Base-by-base conservation (phyloP, 768 basidiomycete genomes). In the Dacryopinax primogenitus region DNA sequence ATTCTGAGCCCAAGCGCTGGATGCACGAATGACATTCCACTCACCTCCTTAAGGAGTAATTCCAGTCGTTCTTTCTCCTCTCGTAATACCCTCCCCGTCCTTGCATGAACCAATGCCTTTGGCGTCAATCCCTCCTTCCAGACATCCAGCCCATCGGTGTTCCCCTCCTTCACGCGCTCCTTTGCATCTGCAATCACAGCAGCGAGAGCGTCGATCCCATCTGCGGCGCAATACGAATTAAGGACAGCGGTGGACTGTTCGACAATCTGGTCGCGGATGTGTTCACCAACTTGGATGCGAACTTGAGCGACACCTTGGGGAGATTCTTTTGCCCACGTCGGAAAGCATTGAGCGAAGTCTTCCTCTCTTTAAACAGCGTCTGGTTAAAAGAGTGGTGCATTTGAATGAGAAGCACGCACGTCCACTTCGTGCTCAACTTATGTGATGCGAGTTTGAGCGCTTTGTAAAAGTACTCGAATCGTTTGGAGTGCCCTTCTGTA, bases 91-190 rank as follows among this genome's bases (percentile, higher is more conserved):
- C 51, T 26, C 18, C 51, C 51, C 3, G 51, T 58, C 26, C 51
- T 13, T 28, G 51, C 51, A 23, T 58, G 51, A 3, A 58, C 51
- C 26, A 58, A 58, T 9, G 21, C 18, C 51, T 58, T 58, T 6
- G 51, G 51, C 51, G 51, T 58, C 26, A 58, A 18, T 4, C 51
- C 51, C 51, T 58, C 51, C 51, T 30, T 58, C 51, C 51, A 58
- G 2, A 58, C 26, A 18, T 58, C 51, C 9, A 30, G 51, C 13
- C 51, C 51, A 32, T 58, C 51, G 4, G 51, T 30, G 26, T 58
- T 32, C 7, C 51, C 51, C 51, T 58, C 51, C 32, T 18, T 13
- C 51, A 58, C 26, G 9, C 51, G 23, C 6, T 58, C 51, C 51
- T 58, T 58, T 21, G 13, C 51, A 58, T 58, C 51, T 6, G 51